A percentile compares a stretch with the other conserved stretches of the same genome.
Evolutionary conservation across 2,329 filamentous ascomycete genomes (phyloP).

Genomic region (Huntiella bhutanensis): DNA sequence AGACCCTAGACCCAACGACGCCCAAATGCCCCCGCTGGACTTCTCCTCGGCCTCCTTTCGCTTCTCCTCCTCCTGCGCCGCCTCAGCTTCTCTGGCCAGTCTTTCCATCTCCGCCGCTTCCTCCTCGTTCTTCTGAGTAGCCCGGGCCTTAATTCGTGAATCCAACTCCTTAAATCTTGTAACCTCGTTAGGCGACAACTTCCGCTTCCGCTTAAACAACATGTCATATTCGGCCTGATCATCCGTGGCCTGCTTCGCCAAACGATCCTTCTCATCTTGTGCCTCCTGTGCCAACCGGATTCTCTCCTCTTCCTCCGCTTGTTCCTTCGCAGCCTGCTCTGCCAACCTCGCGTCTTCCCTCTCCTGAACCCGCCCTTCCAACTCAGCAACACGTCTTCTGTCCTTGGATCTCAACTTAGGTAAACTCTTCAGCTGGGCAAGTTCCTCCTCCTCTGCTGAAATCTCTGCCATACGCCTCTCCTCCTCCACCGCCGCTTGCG

Average conservation of each 20-base stretch:
- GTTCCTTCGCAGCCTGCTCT: slow-evolving; percentile 14
- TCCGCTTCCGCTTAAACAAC: slow-evolving; percentile 32
- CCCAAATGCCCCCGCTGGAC: slow-evolving; percentile 4
- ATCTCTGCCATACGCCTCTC: neutral
- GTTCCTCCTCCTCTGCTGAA: slow-evolving; percentile 6
- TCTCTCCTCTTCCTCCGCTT: slow-evolving; percentile 11
- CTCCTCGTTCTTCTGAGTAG: slow-evolving; percentile 1
- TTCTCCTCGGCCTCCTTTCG: slow-evolving; percentile 19
- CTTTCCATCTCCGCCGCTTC: slow-evolving; percentile 8
- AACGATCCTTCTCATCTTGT: slow-evolving; percentile 3
- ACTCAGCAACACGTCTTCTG: slow-evolving; percentile 1
- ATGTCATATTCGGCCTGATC: slow-evolving; percentile 19
- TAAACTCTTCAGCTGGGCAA: slow-evolving; percentile 4
- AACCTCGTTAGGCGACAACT: slow-evolving; percentile 25
- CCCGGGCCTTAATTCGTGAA: slow-evolving; percentile 18
- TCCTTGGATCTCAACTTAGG: slow-evolving; percentile 3
- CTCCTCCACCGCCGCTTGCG: slow-evolving; percentile 2
- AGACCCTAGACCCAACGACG: neutral
- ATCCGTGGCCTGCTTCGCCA: slow-evolving; percentile 12
- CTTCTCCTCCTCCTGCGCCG: slow-evolving; percentile 15
- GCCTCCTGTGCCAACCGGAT: slow-evolving; percentile 2
- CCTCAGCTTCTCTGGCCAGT: slow-evolving; percentile 13
- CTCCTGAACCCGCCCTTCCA: slow-evolving; percentile 4
- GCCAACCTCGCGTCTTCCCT: slow-evolving; percentile 6
- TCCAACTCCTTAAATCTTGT: slow-evolving; percentile 24